A percentile compares a stretch with the other conserved stretches of the same genome.
Evolutionary conservation across 2,329 filamentous ascomycete genomes (phyloP).

Genomic region (Aspergillus intermedius): DNA sequence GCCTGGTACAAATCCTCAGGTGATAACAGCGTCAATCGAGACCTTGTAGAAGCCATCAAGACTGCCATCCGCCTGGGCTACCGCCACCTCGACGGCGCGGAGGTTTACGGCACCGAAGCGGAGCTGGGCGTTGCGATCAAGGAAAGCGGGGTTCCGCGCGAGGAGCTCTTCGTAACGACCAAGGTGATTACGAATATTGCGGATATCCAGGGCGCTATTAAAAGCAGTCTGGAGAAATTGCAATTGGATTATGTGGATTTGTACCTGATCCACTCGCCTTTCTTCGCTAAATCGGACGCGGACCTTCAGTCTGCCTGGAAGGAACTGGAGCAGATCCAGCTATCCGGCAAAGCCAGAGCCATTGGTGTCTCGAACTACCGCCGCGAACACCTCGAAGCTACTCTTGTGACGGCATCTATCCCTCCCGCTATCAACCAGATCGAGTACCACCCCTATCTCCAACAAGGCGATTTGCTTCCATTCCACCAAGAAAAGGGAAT

Average conservation of each 20-base stretch:
- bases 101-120: constrained; percentile 47
- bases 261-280: constrained; percentile 59
- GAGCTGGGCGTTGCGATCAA: constrained; percentile 46
- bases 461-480: constrained; percentile 36
- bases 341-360: constrained; percentile 51
- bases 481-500: constrained; percentile 39
- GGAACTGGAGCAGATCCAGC: constrained; percentile 53
- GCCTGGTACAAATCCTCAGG: constrained; percentile 55
- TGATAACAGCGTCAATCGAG: constrained; percentile 45
- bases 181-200: constrained; percentile 50
- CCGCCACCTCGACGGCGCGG: constrained; percentile 57
- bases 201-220: constrained; percentile 52
- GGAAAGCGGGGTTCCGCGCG: constrained; percentile 39
- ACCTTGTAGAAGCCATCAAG: constrained; percentile 51
- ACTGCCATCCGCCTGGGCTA: constrained; percentile 55
- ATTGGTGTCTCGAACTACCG: constrained; percentile 60
- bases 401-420: constrained; percentile 39
- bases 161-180: constrained; percentile 49
- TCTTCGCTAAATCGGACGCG: constrained; percentile 48
- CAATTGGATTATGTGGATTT: constrained; percentile 57
- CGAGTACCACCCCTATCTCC: constrained; percentile 41
- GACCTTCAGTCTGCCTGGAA: constrained; percentile 55
- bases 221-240: constrained; percentile 53
- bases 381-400: constrained; percentile 48
- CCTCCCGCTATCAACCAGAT: constrained; percentile 34